Percentiles rank a stretch among this genome's conserved stretches.
These are phyloP conservation scores for Aspergillus funiculosus DNA, from an alignment of 495 filamentous ascomycete species.

Conservation along the genomic window DNA sequence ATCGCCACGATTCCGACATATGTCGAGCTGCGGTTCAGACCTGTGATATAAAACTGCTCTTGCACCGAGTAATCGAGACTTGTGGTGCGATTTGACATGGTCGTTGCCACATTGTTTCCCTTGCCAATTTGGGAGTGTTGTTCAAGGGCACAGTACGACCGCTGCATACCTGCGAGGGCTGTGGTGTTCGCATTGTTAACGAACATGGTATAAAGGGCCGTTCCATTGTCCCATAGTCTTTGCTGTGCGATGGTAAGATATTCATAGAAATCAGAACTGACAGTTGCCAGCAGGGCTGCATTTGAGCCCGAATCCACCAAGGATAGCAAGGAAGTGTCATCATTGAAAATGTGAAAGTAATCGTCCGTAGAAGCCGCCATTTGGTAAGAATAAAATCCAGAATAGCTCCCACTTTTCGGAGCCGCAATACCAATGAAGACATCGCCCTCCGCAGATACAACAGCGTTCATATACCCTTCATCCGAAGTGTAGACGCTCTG, in stretches of 20 bases:
- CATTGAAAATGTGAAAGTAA: conserved; percentile 58
- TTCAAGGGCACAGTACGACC: conserved; percentile 68
- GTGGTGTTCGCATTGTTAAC: conserved; percentile 59
- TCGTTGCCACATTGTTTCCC: conserved; percentile 48
- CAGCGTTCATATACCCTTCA: conserved; percentile 51
- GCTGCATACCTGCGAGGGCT: conserved; percentile 58
- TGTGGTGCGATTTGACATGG: conserved; percentile 58
- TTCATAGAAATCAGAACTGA: no score
- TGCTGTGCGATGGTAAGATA: conserved; percentile 53
- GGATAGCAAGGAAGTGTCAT: conserved; percentile 47
- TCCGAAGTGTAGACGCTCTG: conserved; percentile 43
- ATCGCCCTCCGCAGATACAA: conserved; percentile 43
- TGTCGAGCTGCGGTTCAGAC: conserved; percentile 60
- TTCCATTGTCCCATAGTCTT: conserved; percentile 49
- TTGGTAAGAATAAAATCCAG: conserved; percentile 65
- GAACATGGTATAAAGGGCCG: conserved; percentile 70
- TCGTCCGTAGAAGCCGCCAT: conserved; percentile 76
- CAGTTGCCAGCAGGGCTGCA: conserved; percentile 70
- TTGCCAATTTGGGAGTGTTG: conserved; percentile 55
- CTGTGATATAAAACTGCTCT: conserved; percentile 77
- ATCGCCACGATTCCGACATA: conserved; percentile 70
- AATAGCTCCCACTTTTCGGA: conserved; percentile 51
- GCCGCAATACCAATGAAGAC: conserved; percentile 73
- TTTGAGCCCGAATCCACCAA: conserved; percentile 75
- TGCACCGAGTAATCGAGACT: conserved; percentile 59